Evolutionary conservation across 768 basidiomycete species (phyloP), one percentile per base, ranked within the genome.

Genomic region (Tulasnella sp.): DNA sequence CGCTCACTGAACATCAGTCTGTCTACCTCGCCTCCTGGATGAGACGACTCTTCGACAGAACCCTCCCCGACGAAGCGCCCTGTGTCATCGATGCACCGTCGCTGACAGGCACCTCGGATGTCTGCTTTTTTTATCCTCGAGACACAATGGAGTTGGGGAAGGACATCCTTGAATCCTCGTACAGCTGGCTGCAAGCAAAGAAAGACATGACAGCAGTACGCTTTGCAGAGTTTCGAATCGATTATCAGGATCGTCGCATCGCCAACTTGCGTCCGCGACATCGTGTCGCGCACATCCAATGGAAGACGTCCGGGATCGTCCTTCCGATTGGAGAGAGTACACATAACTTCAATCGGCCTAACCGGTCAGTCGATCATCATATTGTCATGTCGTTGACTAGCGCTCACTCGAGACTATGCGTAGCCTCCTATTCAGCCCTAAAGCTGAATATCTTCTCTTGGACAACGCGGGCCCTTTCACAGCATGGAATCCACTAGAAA

Each of bases 401-500:
- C 41, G n/a, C 10, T 10, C n/a, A 43, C 41, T 10, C 41, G 10
- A 43, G 12, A 10, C 24, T 49, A 11, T 22, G 11, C 17, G 10
- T 53, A 50, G 75, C n/a, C 70, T 76, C 29, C 71, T 78, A 44
- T 81, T 79, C 63, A 70, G 72, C 2, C 63, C 73, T 5, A 59
- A 70, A 50, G 77, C 80, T 11, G 65, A 70, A 52, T 80, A 78
- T 78, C 63, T 78, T 22, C 69, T 69, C 50, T 64, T 67, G 15
- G 72, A 73, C 34, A 68, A 66, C 30, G 70, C 73, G 2, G 76
- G 74, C 44, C 78, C 80, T 0, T 70, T 81, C 0, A 70, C 70
- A 34, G 75, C 76, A 19, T 81, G 78, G 78, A 73, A 78, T 76
- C 76, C 63, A 1, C 45, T 57, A 42, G 63, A 70, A n/a, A 72